Percentiles rank a stretch among this genome's conserved stretches.
Conservation (phyloP, 148 eudicot species). For the Rhododendron kiyosumense region DNA sequence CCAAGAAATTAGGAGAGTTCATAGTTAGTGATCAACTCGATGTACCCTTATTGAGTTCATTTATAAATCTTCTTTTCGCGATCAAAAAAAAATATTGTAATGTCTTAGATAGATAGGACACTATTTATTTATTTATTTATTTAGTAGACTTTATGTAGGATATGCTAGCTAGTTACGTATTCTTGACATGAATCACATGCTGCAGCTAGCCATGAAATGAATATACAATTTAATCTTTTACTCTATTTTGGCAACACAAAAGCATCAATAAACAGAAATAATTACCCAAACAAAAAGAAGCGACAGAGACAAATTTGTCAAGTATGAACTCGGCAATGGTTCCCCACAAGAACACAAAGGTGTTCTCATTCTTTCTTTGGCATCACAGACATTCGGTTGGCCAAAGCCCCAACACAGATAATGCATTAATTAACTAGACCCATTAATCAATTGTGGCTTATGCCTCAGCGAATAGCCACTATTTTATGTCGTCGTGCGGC, state of each 20-base stretch:
- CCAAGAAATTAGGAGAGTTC: too few species aligned
- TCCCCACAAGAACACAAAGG: conserved; percentile 6
- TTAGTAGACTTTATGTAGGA: too few species aligned
- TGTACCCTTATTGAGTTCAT: too few species aligned
- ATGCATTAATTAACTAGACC: background rate
- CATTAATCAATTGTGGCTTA: background rate
- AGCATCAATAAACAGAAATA: background rate
- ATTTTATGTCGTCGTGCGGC: background rate
- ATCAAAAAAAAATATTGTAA: too few species aligned
- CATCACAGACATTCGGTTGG: conserved; percentile 5
- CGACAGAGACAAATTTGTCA: background rate
- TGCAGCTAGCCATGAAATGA: background rate
- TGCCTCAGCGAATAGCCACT: background rate
- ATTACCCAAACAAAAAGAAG: background rate
- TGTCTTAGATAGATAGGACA: too few species aligned
- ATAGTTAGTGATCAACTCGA: too few species aligned
- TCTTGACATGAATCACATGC: too few species aligned
- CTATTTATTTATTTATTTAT: too few species aligned
- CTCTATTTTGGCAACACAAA: background rate
- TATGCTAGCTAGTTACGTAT: too few species aligned
- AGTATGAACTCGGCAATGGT: conserved; percentile 3
- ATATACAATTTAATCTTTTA: background rate
- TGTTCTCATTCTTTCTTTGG: background rate
- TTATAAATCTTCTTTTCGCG: too few species aligned
- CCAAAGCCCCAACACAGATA: background rate